phyloP scores from a whole-genome alignment of 768 basidiomycete species.

The Pholiota molesta region DNA sequence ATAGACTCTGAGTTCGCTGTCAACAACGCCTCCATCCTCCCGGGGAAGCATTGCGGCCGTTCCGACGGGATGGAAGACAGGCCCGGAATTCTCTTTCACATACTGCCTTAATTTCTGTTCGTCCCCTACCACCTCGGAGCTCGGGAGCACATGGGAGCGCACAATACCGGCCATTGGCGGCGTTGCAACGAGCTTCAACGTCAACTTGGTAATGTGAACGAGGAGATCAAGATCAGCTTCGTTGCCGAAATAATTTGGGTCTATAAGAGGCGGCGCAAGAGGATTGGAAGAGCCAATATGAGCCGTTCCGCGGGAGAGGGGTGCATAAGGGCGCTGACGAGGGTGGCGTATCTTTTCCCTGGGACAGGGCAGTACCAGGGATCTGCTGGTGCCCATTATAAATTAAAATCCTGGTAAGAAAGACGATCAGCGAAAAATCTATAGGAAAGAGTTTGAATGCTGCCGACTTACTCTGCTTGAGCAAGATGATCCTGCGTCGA shows the following conservation, averaged over 20 bases:
- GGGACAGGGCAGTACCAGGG: background rate
- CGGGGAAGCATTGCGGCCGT: constrained; percentile 16
- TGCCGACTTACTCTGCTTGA: background rate
- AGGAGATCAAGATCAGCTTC: constrained; percentile 14
- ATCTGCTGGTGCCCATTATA: background rate
- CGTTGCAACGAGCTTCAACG: constrained; percentile 4
- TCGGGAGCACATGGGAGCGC: constrained; percentile 8
- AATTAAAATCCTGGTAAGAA: background rate
- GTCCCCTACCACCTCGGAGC: background rate
- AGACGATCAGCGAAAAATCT: background rate
- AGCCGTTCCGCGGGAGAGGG: constrained; percentile 9
- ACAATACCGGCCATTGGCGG: constrained; percentile 11
- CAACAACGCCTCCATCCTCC: constrained; percentile 16
- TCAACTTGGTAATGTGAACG: background rate
- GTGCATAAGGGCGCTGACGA: constrained; percentile 5
- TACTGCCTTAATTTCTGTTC: constrained; percentile 5
- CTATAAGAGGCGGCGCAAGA: constrained; percentile 9
- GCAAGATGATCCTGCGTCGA: background rate
- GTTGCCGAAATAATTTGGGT: constrained; percentile 11
- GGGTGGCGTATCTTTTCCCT: constrained; percentile 3
- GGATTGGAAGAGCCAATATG: constrained; percentile 10
- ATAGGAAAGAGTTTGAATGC: background rate
- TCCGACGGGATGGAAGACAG: constrained; percentile 18
- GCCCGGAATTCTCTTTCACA: constrained; percentile 1
- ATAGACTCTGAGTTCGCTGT: constrained; percentile 9